Evolutionary conservation across 805 yeast genomes (phyloP), one percentile per base, ranked within the genome.

Genomic region (Metschnikowia borealis): DNA sequence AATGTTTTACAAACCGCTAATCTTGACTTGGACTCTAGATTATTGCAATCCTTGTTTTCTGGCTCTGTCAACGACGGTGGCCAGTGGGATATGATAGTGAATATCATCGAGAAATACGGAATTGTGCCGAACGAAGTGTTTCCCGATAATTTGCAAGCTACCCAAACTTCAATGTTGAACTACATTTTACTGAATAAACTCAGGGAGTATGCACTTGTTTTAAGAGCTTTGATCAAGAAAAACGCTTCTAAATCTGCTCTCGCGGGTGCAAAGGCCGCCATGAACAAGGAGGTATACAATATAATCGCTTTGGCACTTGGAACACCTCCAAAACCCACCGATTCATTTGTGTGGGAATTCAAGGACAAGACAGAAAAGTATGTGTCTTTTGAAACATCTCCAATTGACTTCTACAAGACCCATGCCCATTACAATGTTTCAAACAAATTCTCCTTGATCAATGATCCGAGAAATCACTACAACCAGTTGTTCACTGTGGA

Each of bases 41-140:
- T 87, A 50, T 80, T 89, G 45, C 87, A 84, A 67, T 80, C 78
- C 57, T 67, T 89, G 43, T 71, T 88, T 48, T 58, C 70, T 4
- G 84, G 80, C 48, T 95, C 96, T 21, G 81, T 83, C 41, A 65
- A 78, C 51, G 96, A 89, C 62, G 96, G 96, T 58, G 96, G 96
- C 47, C 96, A 89, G 68, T 88, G 86, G 77, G 84, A 86, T 56
- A 85, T 89, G 94, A 80, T 87, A 64, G 74, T 84, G 44, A 87
- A 88, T 67, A 65, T 89, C 50, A 79, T 88, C 46, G 81, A 82
- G 54, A 89, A 89, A 67, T 89, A 89, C 60, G 96, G 96, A 29
- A 63, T 86, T 47, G 87, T 89, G 47, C 96, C 96, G 36, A 75
- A 84, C 61, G 80, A 78, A 55, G 65, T 81, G 15, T 89, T 78